Evolutionary conservation across 2,329 filamentous ascomycete species (phyloP).

Genomic region (Ilyonectria robusta): DNA sequence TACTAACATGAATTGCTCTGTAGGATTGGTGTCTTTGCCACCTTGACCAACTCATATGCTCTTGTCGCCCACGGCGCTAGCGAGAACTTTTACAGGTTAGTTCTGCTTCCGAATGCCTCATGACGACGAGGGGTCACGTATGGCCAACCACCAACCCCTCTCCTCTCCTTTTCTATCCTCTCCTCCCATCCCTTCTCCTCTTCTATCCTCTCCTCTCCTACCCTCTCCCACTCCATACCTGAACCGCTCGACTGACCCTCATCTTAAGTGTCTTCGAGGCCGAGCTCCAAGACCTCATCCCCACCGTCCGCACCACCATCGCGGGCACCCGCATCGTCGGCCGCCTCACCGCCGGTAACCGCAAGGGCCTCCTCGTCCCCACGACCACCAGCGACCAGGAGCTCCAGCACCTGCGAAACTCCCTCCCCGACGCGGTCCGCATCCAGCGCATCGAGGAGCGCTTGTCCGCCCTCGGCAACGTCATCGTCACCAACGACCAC

Average conservation of each 20-base stretch:
- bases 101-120: neutral
- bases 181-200: neutral
- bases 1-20: slow-evolving; percentile 26
- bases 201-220: neutral
- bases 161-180: neutral
- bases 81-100: slow-evolving; percentile 96
- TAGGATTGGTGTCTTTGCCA: slow-evolving; percentile 96
- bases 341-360: slow-evolving; percentile 95
- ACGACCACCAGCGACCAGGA: slow-evolving; percentile 98
- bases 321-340: slow-evolving; percentile 97
- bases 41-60: slow-evolving; percentile 97
- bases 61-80: slow-evolving; percentile 94
- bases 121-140: neutral
- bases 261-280: slow-evolving; percentile 89
- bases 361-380: slow-evolving; percentile 95
- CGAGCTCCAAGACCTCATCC: slow-evolving; percentile 96
- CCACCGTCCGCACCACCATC: slow-evolving; percentile 96
- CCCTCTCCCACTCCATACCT: slow-evolving; percentile 2
- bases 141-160: neutral
- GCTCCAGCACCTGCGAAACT: slow-evolving; percentile 96
- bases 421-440: slow-evolving; percentile 89
- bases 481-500: slow-evolving; percentile 97
- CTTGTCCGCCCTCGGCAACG: slow-evolving; percentile 94
- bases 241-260: slow-evolving; percentile 16
- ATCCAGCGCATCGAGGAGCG: slow-evolving; percentile 99